Base-by-base conservation (phyloP, 176 grass and related monocot species). In the Triticum dicoccoides region DNA sequence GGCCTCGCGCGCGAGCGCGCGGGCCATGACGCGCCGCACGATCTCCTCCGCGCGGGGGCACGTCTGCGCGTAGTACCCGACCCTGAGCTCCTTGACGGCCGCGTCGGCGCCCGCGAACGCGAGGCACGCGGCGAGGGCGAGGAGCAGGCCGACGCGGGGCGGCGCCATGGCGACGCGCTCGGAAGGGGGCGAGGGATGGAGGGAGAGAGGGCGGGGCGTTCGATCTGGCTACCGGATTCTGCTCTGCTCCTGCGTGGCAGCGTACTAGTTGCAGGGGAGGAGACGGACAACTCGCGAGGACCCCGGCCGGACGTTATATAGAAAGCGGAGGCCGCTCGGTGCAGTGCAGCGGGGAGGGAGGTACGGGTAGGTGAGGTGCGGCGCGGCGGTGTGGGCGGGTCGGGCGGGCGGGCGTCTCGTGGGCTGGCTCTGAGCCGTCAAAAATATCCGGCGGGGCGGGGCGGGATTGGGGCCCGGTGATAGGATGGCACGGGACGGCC, bases 1-100 rank as follows among this genome's bases (percentile, higher is more conserved):
- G 24, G 92, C 66, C 87, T 99, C 94, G 21, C 89, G 88, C 1
- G 74, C 65, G 42, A 76, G 90, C 61, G 94, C 97, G 38, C 61
- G 90, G 32, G 70, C 69, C 24, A 99, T 91, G 86, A 74, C 73
- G 11, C 42, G 66, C n/a, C 90, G 85, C 56, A 99, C 97, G 90
- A 91, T 23, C 39, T 6, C 49, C 89, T 99, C 97, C 5, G 97
- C 94, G 27, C 78, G 65, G 29, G 94, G 97, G 90, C 97, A 99
- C 79, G 90, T 86, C 42, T 91, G 30, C 5, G 80, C 86, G 94
- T 99, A 99, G 94, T 99, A 96, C 37, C 97, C 92, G 51, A 88
- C 84, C 80, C 51, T 32, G 39, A 99, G 87, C 27, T 87, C 84
- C 79, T 27, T 83, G 39, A 74, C 78, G 66, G 82, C 72, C 4